Base-by-base conservation (phyloP, 129 eudicot species). In the Deinandra increscens region DNA sequence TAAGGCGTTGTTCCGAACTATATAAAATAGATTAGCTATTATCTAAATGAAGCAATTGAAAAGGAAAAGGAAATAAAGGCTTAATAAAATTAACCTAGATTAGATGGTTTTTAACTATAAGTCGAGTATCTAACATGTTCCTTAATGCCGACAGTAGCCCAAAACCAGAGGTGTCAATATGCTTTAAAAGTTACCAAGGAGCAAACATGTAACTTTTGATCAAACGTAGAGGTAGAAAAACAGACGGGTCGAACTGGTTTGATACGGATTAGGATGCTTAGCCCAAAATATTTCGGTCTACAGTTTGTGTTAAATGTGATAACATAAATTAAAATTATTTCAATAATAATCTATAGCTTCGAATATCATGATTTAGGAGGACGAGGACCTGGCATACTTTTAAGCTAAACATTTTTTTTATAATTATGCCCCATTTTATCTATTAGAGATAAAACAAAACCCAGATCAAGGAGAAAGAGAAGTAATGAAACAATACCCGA, bases 401-500 rank as follows among this genome's bases (percentile, higher is more conserved):
- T 36, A 36, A 36, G 39, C 39, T 54, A 55, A 26, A 1, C 31
- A 22, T 26, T 13, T 20, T 55, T 26, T 26, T 33, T 9, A n/a
- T n/a, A n/a, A n/a, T 23, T 55, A 1, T 7, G 66, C 4, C 15
- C 15, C 31, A 11, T 61, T 62, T 22, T 11, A 50, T 18, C 23
- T 50, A 50, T 6, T 7, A 50, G 56, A 50, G 56, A 50, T 8
- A 49, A 8, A 58, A n/a, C 8, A 31, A 60, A 72, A 18, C 56
- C 26, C 56, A 7, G 31, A 19, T 60, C 2, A 45, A 72, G 60
- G 75, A 55, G 26, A 60, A 11, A 44, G 9, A 45, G 20, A 60
- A 44, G 12, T 0, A 31, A 12, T 42, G 34, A 79, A 61, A 13
- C 18, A 64, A 46, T 75, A 92, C 97, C 97, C 82, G 93, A 64